A percentile compares a stretch with the other conserved stretches of the same genome.
These are phyloP conservation scores for Podila clonocystis DNA, from an alignment of 192 early-diverging fungal genomes.

Conservation along the genomic window DNA sequence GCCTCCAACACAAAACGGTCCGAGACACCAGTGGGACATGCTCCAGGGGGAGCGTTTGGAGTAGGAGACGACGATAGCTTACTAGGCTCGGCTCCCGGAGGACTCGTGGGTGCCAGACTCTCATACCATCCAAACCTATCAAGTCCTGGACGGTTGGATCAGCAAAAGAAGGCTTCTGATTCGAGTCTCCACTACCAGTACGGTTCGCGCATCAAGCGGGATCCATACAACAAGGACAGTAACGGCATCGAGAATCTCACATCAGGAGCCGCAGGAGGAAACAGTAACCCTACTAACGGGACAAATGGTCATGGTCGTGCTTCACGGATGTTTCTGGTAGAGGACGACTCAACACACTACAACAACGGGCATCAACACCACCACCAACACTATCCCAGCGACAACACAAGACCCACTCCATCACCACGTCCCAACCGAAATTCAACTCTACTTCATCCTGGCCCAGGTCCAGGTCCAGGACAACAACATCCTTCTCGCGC, in stretches of 20 bases:
- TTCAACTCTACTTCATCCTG: not conserved
- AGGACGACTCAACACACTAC: not conserved
- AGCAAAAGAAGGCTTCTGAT: constrained; percentile 31
- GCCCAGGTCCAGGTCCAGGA: not conserved
- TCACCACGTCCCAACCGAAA: constrained; percentile 4
- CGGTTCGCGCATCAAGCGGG: constrained; percentile 10
- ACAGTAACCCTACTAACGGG: too few species aligned
- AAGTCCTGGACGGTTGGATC: constrained; percentile 34
- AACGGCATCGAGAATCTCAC: not conserved
- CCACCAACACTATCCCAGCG: not conserved
- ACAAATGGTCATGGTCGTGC: too few species aligned
- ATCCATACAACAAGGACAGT: constrained; percentile 13
- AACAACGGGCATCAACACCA: not conserved
- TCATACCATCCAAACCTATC: constrained; percentile 37
- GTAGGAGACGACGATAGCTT: not conserved
- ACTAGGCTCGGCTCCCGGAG: not conserved
- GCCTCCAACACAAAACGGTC: constrained; percentile 7
- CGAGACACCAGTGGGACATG: constrained; percentile 1
- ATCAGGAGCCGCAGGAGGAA: not conserved
- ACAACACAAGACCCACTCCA: not conserved
- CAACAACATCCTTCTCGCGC: not conserved
- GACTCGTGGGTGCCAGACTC: constrained; percentile 14
- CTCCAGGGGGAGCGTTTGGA: not conserved
- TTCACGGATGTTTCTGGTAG: too few species aligned
- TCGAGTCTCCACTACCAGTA: constrained; percentile 32